Evolutionary conservation across 768 basidiomycete genomes (phyloP).

Genomic region (Tylopilus sp.): DNA sequence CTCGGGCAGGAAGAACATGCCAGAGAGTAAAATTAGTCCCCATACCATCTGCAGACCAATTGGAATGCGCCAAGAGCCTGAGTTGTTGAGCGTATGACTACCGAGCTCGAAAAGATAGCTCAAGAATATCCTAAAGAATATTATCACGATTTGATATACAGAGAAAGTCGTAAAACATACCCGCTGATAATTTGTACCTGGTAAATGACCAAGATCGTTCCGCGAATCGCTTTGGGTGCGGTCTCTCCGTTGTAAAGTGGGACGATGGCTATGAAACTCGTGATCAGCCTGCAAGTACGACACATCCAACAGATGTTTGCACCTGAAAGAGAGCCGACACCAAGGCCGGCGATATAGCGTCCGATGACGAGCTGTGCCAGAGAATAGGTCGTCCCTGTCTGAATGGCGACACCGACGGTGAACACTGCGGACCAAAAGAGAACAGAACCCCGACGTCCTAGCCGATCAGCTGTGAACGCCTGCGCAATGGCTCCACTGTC

Average conservation of each 20-base stretch:
- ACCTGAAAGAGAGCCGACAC: slow-evolving; percentile 74
- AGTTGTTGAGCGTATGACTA: slow-evolving; percentile 49
- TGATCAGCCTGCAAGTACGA: neutral
- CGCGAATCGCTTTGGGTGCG: slow-evolving; percentile 21
- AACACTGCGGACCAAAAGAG: slow-evolving; percentile 75
- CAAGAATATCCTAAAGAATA: slow-evolving; percentile 41
- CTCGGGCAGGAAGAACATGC: slow-evolving; percentile 72
- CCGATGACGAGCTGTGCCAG: slow-evolving; percentile 50
- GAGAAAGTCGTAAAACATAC: slow-evolving; percentile 32
- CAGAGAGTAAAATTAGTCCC: slow-evolving; percentile 63
- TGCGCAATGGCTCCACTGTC: slow-evolving; percentile 60
- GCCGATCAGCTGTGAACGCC: slow-evolving; percentile 70
- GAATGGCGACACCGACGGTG: slow-evolving; percentile 64
- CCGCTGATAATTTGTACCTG: slow-evolving; percentile 62
- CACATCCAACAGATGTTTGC: slow-evolving; percentile 10
- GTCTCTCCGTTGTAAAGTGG: slow-evolving; percentile 73
- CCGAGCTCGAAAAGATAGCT: slow-evolving; percentile 60
- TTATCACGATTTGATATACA: neutral
- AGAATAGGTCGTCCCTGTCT: slow-evolving; percentile 51
- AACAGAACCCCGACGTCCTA: slow-evolving; percentile 71
- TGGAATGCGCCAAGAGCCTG: slow-evolving; percentile 71
- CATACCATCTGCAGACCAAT: slow-evolving; percentile 73
- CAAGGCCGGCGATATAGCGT: slow-evolving; percentile 73
- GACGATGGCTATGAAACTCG: slow-evolving; percentile 41
- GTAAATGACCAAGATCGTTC: neutral